phyloP scores from a whole-genome alignment of 345 rosid genomes.

The Pugionium cornutum region DNA sequence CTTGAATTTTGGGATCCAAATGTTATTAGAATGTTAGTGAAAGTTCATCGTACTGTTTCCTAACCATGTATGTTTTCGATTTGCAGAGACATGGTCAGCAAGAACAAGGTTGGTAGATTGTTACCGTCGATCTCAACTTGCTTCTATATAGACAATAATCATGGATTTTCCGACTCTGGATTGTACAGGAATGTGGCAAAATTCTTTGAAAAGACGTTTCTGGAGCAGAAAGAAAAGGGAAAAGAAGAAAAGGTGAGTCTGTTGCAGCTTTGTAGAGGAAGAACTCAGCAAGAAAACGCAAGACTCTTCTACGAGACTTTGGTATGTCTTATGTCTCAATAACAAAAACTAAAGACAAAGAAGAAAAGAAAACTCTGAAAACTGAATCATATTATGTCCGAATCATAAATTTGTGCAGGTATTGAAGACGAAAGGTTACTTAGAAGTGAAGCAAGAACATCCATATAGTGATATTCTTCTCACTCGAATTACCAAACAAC shows the following conservation, averaged over 20 bases:
- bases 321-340: constrained; percentile 44
- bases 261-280: constrained; percentile 51
- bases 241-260: constrained; percentile 59
- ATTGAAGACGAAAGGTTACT: constrained; percentile 56
- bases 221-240: constrained; percentile 36
- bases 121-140: not conserved
- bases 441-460: constrained; percentile 62
- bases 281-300: constrained; percentile 60
- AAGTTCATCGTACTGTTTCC: constrained; percentile 9
- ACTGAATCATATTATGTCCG: too few species aligned
- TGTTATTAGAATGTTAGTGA: not conserved
- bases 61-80: constrained; percentile 23
- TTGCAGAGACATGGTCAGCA: constrained; percentile 66
- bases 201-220: constrained; percentile 51
- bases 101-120: constrained; percentile 50
- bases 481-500: constrained; percentile 21
- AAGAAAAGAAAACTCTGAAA: too few species aligned
- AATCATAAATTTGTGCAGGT: constrained; percentile 48
- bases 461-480: constrained; percentile 61
- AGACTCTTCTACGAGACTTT: constrained; percentile 84
- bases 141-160: constrained; percentile 16
- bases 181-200: constrained; percentile 58
- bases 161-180: constrained; percentile 40
- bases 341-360: too few species aligned
- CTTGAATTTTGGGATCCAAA: not conserved